Base-by-base conservation (phyloP, 1,139 yeast genomes). In the Nakaseomyces nivariensis region DNA sequence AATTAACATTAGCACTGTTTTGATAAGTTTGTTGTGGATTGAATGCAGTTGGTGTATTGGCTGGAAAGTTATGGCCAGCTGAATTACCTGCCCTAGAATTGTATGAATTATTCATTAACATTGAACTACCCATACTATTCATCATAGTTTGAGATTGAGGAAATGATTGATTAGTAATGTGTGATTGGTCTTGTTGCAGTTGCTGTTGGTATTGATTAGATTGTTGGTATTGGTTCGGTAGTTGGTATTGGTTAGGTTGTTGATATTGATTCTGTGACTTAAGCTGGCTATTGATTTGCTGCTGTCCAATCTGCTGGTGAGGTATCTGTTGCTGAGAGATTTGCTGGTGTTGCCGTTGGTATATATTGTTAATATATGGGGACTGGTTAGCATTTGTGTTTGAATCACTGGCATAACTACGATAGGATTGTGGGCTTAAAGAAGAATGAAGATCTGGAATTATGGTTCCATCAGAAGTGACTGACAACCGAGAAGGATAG, bases 391-490 rank as follows among this genome's bases (percentile, higher is more conserved):
- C 42, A 11, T 38, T 25, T n/a, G 22, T 34, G 3, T 34, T 41
- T 5, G 25, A 7, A 11, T 41, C 34, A 13, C 24, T 33, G 13
- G 36, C 34, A 29, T 13, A 41, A 29, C 34, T 29, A 9, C 34
- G n/a, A 6, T 29, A 9, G 6, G 24, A 13, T 13, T 29, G 44
- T 5, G 22, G 8, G 8, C n/a, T 13, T 9, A 27, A 41, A 4
- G 44, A 34, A n/a, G 44, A 41, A 11, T 6, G 33, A 17, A 17
- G 25, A 1, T 41, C 44, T 8, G 44, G 44, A 8, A 41, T 1
- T n/a, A 41, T 41, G 10, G 44, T 41, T 13, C 25, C n/a, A 27
- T 41, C 44, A n/a, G 44, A 41, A 29, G 24, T 41, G 4, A 41
- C 34, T 5, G 44, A 41, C 8, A 41, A 2, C 2, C 34, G 6